Evolutionary conservation across 148 eudicot genomes (phyloP).

Genomic region (Cornus suecica): DNA sequence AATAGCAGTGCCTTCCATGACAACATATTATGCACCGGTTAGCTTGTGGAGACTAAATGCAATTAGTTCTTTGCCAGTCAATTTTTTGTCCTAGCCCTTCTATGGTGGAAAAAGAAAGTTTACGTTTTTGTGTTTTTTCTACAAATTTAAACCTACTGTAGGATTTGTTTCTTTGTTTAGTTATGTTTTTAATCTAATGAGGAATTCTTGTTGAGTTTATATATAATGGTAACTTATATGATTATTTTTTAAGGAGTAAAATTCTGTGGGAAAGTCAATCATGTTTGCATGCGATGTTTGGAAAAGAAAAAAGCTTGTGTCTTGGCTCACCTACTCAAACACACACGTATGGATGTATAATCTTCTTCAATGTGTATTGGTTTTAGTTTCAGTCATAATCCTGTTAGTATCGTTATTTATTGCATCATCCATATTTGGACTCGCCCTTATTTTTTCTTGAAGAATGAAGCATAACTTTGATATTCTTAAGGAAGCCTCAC

Average conservation of each 20-base stretch:
- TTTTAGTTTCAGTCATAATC: too few relatives aligned
- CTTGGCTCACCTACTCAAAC: background rate
- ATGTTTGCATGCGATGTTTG: background rate
- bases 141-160: too few relatives aligned
- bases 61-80: background rate
- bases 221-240: background rate
- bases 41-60: slow-evolving; percentile 2
- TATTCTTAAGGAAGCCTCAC: too few relatives aligned
- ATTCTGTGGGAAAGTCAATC: background rate
- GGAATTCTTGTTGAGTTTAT: background rate
- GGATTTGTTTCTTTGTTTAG: too few relatives aligned
- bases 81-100: background rate
- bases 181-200: slow-evolving; percentile 1
- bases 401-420: too few relatives aligned
- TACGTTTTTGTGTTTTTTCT: too few relatives aligned
- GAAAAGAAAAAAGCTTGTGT: too few relatives aligned
- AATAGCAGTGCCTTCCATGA: background rate
- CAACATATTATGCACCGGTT: background rate
- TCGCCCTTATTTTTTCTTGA: too few relatives aligned
- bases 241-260: background rate
- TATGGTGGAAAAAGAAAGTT: background rate
- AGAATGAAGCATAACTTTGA: too few relatives aligned
- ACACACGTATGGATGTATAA: too few relatives aligned
- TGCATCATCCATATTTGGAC: too few relatives aligned
- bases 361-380: too few relatives aligned